Base-by-base conservation (phyloP, 2,329 filamentous ascomycete species). In the Aschersonia sp. region DNA sequence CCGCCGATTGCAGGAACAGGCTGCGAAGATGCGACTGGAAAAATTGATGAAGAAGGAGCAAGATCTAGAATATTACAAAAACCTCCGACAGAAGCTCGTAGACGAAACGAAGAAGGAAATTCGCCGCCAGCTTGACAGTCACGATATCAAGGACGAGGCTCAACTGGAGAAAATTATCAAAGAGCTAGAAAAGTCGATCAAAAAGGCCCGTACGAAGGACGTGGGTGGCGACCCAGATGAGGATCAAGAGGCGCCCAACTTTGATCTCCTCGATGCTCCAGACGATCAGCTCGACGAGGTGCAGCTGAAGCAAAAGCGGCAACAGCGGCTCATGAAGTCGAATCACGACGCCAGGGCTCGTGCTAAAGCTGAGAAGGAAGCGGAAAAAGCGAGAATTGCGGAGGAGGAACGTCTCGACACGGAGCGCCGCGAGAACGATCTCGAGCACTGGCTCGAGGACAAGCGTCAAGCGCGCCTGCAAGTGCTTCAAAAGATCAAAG, bases 301-400 rank as follows among this genome's bases (percentile, higher is more conserved):
- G 5, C 81, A 82, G 12, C 61, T 97, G 50, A 97, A 95, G 64
- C 81, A 90, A 58, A 98, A 98, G 66, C 81, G 87, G 10, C 87
- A 94, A 55, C 92, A 98, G 61, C 80, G 86, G 32, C 73, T 98
- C 1, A 79, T 95, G 67, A 98, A 97, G 64, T 89, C 88, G 1
- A 95, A 94, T 56, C 83, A 95, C 58, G 92, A 97, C 53, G 92
- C 92, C 5, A 79, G 92, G 12, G 85, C 85, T 30, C 81, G 92
- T n/a, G 89, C 92, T 37, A 97, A 95, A 66, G 85, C 84, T 0
- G 92, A 98, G 61, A 98, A 97, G 63, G 89, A 95, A 58, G 83
- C 83, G 2, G 92, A 97, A 58, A 92, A 87, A 64, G 87, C 87
- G 0, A 78, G 92, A 6, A 63, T 83, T 51, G 87, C 81, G 43